phyloP scores from a whole-genome alignment of 129 eudicot genomes.

The Solidago caesia region DNA sequence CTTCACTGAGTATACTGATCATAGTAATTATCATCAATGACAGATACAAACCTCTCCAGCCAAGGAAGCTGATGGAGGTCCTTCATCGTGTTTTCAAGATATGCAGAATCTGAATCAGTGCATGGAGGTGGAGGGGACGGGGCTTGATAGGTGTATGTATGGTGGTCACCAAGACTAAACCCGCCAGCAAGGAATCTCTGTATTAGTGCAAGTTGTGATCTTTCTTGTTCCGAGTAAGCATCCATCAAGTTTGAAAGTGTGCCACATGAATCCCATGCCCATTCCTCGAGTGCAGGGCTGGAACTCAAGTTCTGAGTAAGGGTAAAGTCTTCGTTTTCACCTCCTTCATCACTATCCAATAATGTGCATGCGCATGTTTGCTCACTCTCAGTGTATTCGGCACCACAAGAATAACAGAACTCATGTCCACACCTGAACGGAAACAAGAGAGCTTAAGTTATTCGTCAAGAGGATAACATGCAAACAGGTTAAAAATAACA shows the following conservation, averaged over 20 bases:
- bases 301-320: slow-evolving; percentile 52
- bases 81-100: slow-evolving; percentile 79
- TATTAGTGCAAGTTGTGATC: slow-evolving; percentile 88
- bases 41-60: slow-evolving; percentile 94
- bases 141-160: slow-evolving; percentile 32
- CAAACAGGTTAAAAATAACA: not conserved
- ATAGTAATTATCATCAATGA: slow-evolving; percentile 80
- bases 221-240: slow-evolving; percentile 90
- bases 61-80: slow-evolving; percentile 98
- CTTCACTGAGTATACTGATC: slow-evolving; percentile 58
- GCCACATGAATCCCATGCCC: slow-evolving; percentile 91
- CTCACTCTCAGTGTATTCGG: slow-evolving; percentile 50
- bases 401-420: slow-evolving; percentile 93
- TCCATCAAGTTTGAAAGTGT: slow-evolving; percentile 69
- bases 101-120: slow-evolving; percentile 52
- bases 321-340: slow-evolving; percentile 35
- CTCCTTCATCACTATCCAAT: slow-evolving; percentile 43
- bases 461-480: not conserved
- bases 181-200: slow-evolving; percentile 92
- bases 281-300: slow-evolving; percentile 41
- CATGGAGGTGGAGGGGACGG: slow-evolving; percentile 67
- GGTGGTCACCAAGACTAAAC: slow-evolving; percentile 63
- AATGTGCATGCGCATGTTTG: slow-evolving; percentile 68
- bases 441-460: slow-evolving; percentile 8
- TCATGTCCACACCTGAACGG: slow-evolving; percentile 80